phyloP scores from a whole-genome alignment of 2,329 filamentous ascomycete species.

The Zymoseptoria ardabiliae region DNA sequence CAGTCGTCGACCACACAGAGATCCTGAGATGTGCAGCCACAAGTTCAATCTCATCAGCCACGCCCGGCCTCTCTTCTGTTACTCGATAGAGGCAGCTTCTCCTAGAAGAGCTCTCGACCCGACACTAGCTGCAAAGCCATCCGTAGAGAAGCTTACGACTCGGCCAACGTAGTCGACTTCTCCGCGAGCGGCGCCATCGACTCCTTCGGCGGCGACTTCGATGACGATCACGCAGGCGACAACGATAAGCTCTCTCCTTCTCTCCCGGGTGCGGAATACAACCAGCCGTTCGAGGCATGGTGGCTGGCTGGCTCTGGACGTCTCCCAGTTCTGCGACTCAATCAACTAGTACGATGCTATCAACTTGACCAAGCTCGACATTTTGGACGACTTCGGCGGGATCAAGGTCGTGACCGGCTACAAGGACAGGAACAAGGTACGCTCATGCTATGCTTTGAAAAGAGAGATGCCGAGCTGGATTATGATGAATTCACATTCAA shows the following conservation, averaged over 20 bases:
- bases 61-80: constrained; percentile 9
- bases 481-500: no score
- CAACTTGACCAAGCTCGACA: constrained; percentile 61
- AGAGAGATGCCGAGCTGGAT: no score
- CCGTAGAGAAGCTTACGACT: not conserved
- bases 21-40: constrained; percentile 1
- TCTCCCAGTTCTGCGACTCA: constrained; percentile 57
- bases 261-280: constrained; percentile 19
- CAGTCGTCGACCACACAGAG: constrained; percentile 7
- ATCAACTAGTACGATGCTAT: constrained; percentile 62
- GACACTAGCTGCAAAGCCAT: not conserved
- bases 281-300: constrained; percentile 56
- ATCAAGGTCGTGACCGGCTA: constrained; percentile 72
- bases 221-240: not conserved
- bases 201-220: not conserved
- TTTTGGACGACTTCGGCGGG: constrained; percentile 65
- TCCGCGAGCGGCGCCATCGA: not conserved
- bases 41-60: not conserved
- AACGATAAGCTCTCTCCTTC: no score
- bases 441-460: no score
- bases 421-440: constrained; percentile 35
- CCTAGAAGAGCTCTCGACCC: not conserved
- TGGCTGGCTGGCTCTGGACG: constrained; percentile 61
- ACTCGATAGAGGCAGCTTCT: constrained; percentile 1
- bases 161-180: not conserved